Evolutionary conservation across 371 early-diverging fungal species (phyloP), one percentile per base, ranked within the genome.

Genomic region (Mucor indicus): DNA sequence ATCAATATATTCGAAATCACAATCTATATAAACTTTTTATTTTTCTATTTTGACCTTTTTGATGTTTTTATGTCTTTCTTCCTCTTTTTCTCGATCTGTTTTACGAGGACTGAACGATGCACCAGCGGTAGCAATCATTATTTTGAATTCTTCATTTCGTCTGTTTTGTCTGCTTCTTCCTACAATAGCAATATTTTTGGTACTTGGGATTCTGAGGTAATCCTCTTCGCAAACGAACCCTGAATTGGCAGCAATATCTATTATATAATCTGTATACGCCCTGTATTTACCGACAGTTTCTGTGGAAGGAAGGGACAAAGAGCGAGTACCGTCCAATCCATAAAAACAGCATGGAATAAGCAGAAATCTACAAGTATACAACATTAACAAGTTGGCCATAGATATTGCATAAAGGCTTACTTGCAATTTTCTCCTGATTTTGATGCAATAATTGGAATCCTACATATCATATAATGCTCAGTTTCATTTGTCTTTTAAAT

Each of bases 311-410:
- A 79, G 66, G 2, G 60, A 58, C 17, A 61, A 25, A 42, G 75
- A 72, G 35, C 77, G 73, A 3, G 68, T 70, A 1, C 93, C 93
- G 30, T 76, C 75, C 21, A 93, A 60, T 12, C 76, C 83, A 62
- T 84, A 87, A 21, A 82, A 84, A 43, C 93, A 93, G 53, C 93
- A 93, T 2, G 93, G 93, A 32, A 92, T 88, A 2, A 89, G 74
- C 39, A 89, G 67, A 49, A 90, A 89, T 8, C 83, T 88, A 40
- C n/a, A 36, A 12, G 27, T 36, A 24, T 27, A 25, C 36, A 36
- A 43, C n/a, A n/a, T n/a, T n/a, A n/a, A n/a, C n/a, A n/a, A n/a
- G n/a, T n/a, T n/a, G n/a, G n/a, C n/a, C n/a, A n/a, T n/a, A n/a
- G n/a, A n/a, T n/a, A n/a, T n/a, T n/a, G n/a, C n/a, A n/a, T n/a